phyloP scores from a whole-genome alignment of 1,284 basidiomycete genomes.

The Ceratobasidium papillatum region DNA sequence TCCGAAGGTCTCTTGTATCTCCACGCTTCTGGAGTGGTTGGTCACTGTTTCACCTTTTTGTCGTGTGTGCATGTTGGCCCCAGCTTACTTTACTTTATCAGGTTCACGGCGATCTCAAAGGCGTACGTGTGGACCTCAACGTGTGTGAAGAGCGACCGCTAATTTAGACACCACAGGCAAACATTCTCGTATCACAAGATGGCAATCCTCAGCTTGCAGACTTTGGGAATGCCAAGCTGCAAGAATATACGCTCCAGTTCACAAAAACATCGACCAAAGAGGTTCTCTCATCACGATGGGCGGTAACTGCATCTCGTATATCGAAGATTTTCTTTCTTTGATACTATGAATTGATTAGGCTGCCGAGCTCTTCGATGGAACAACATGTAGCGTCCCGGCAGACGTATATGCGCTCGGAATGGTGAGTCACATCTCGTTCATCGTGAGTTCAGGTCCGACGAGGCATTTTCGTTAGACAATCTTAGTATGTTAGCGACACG shows the following conservation, averaged over 20 bases:
- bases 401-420: constrained; percentile 23
- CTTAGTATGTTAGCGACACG: too few relatives aligned
- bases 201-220: constrained; percentile 1
- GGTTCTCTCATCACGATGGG: background rate
- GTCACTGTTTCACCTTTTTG: too few relatives aligned
- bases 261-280: background rate
- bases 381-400: background rate
- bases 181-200: background rate
- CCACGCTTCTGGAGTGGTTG: background rate
- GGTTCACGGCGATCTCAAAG: constrained; percentile 14
- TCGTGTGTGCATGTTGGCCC: background rate
- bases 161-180: too few relatives aligned
- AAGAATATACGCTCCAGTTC: background rate
- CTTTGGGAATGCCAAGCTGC: constrained; percentile 5
- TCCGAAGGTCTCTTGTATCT: constrained; percentile 2
- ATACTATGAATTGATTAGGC: background rate
- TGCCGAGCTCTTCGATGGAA: background rate
- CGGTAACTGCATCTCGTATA: background rate
- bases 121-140: background rate
- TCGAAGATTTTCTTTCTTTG: background rate
- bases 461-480: background rate
- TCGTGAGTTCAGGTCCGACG: background rate
- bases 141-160: too few relatives aligned
- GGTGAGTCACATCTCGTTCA: background rate
- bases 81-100: background rate